Conservation (phyloP, 805 yeast species). For the Scheffersomyces stipitis region DNA sequence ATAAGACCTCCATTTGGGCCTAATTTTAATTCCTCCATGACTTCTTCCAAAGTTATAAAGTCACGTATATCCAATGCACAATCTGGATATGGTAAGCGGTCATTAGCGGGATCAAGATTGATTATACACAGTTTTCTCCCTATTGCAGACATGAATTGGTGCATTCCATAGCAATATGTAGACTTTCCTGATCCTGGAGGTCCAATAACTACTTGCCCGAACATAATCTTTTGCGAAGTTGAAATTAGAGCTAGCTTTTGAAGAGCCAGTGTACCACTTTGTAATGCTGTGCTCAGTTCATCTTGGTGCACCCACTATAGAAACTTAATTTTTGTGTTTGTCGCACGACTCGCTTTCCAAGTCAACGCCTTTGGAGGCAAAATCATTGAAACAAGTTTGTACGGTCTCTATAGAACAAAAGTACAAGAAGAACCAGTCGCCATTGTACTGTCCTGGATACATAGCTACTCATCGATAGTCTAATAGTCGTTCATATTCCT, state of each 20-base stretch:
- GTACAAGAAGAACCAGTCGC: too few species aligned
- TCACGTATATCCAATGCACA: constrained; percentile 79
- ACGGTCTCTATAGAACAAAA: too few species aligned
- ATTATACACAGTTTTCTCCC: constrained; percentile 86
- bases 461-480: too few species aligned
- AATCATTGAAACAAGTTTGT: too few species aligned
- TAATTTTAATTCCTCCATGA: constrained; percentile 67
- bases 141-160: constrained; percentile 88
- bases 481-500: too few species aligned
- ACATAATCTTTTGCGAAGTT: constrained; percentile 28
- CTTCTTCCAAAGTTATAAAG: constrained; percentile 70
- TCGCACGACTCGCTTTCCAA: too few species aligned
- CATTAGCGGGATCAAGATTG: constrained; percentile 93
- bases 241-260: background rate
- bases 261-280: too few species aligned
- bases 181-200: constrained; percentile 99
- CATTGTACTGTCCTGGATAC: too few species aligned
- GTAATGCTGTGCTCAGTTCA: too few species aligned
- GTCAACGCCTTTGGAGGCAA: too few species aligned
- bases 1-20: constrained; percentile 94
- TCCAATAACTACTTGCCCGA: constrained; percentile 92
- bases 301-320: too few species aligned
- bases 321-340: too few species aligned
- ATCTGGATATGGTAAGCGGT: constrained; percentile 58
- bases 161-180: constrained; percentile 90